Conservation (phyloP, 1,284 basidiomycete genomes). For the Leccinum pachyderme region DNA sequence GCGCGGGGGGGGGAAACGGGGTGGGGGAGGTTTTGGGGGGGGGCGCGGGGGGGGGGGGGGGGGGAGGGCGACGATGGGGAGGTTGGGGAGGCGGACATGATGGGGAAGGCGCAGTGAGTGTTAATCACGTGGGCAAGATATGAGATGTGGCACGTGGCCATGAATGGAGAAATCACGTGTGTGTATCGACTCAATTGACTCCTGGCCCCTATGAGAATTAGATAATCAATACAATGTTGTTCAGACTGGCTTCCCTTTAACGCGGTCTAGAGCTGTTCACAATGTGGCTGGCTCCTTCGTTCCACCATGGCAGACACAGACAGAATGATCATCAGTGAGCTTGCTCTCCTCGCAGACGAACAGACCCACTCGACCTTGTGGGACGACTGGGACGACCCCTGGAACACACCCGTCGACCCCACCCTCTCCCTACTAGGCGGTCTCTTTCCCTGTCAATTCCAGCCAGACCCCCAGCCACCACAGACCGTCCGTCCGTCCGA, state of each 20-base stretch:
- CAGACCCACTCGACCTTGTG: slow-evolving; percentile 5
- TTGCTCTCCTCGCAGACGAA: slow-evolving; percentile 16
- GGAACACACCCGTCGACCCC: neutral
- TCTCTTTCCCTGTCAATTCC: slow-evolving; percentile 13
- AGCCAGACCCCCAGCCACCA: slow-evolving; percentile 1
- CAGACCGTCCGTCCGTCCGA: slow-evolving; percentile 27
- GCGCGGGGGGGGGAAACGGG: too few relatives aligned
- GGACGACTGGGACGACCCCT: slow-evolving; percentile 4
- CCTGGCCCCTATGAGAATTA: neutral
- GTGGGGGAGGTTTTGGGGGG: too few relatives aligned
- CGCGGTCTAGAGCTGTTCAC: slow-evolving; percentile 4
- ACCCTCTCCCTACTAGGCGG: neutral
- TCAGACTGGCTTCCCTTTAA: slow-evolving; percentile 11
- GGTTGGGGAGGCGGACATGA: neutral
- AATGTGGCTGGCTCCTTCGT: slow-evolving; percentile 16
- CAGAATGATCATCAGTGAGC: slow-evolving; percentile 25
- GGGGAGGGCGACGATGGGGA: slow-evolving; percentile 8
- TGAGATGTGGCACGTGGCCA: slow-evolving; percentile 4
- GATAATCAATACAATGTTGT: slow-evolving; percentile 10
- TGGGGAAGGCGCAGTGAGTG: neutral
- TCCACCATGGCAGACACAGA: slow-evolving; percentile 23
- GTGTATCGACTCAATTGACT: neutral
- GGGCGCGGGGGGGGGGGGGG: too few relatives aligned
- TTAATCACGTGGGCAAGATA: neutral
- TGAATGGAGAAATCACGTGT: slow-evolving; percentile 22